Evolutionary conservation across 2,329 filamentous ascomycete species (phyloP).

Genomic region (Pseudogymnoascus sp.): DNA sequence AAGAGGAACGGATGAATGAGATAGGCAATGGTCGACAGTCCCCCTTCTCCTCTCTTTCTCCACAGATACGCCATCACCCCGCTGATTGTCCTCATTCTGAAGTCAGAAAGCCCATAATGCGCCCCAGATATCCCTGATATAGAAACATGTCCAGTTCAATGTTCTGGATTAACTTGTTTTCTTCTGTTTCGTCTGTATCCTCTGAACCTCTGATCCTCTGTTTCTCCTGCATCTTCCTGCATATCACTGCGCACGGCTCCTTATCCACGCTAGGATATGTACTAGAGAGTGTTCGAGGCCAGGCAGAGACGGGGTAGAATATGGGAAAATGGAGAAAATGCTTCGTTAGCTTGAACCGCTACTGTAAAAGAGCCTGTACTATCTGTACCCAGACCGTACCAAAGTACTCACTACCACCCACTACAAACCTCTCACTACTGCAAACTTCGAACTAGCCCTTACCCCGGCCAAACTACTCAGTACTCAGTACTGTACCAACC

Average conservation of each 20-base stretch:
- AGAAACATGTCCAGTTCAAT: background rate
- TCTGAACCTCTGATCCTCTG: background rate
- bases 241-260: background rate
- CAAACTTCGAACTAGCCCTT: background rate
- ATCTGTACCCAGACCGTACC: background rate
- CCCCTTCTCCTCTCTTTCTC: background rate
- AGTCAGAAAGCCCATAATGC: background rate
- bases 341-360: background rate
- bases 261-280: background rate
- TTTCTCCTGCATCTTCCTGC: background rate
- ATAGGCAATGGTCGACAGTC: background rate
- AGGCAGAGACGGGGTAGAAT: background rate
- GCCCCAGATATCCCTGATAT: background rate
- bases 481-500: background rate
- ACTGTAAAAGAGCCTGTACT: background rate
- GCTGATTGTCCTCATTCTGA: background rate
- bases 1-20: background rate
- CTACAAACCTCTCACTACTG: background rate
- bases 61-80: background rate
- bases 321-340: conserved; percentile 3
- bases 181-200: background rate
- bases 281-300: background rate
- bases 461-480: background rate
- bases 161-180: background rate
- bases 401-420: background rate